Conservation (phyloP, 2,329 filamentous ascomycete species). For the Aspergillus neoniger region DNA sequence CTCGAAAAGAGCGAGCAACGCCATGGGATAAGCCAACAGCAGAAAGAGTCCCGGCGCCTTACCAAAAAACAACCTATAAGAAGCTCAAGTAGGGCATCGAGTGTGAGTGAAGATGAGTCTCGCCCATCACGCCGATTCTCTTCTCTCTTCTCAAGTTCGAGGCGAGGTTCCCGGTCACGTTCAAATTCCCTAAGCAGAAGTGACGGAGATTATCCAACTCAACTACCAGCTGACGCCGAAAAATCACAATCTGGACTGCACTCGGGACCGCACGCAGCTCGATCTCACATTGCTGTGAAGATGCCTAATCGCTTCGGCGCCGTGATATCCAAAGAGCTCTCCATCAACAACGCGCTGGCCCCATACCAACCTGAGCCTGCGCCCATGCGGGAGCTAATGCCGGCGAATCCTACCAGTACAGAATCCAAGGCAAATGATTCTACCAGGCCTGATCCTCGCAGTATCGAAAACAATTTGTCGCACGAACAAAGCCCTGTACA, state of each 20-base stretch:
- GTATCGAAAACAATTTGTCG: conserved; percentile 22
- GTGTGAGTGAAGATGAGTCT: conserved; percentile 30
- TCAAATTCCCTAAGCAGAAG: conserved; percentile 28
- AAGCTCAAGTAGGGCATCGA: conserved; percentile 34
- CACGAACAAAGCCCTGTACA: not conserved
- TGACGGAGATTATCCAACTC: conserved; percentile 14
- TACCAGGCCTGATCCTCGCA: not conserved
- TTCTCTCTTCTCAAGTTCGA: conserved; percentile 31
- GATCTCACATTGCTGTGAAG: conserved; percentile 26
- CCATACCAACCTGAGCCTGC: conserved; percentile 12
- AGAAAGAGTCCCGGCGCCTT: conserved; percentile 32
- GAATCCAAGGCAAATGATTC: conserved; percentile 13
- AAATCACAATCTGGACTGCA: conserved; percentile 8
- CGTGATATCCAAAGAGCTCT: conserved; percentile 34
- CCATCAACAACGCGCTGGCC: conserved; percentile 23
- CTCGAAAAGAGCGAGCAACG: conserved; percentile 29
- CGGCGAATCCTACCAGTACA: conserved; percentile 21
- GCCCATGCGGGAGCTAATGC: conserved; percentile 18
- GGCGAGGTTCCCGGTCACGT: conserved; percentile 31
- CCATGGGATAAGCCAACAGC: conserved; percentile 16
- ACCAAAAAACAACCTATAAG: conserved; percentile 38
- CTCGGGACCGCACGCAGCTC: conserved; percentile 8
- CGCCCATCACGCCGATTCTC: conserved; percentile 28
- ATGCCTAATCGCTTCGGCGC: conserved; percentile 34
- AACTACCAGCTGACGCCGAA: not conserved